Conservation (phyloP, 805 yeast species). For the Zygosaccharomyces siamensis region DNA sequence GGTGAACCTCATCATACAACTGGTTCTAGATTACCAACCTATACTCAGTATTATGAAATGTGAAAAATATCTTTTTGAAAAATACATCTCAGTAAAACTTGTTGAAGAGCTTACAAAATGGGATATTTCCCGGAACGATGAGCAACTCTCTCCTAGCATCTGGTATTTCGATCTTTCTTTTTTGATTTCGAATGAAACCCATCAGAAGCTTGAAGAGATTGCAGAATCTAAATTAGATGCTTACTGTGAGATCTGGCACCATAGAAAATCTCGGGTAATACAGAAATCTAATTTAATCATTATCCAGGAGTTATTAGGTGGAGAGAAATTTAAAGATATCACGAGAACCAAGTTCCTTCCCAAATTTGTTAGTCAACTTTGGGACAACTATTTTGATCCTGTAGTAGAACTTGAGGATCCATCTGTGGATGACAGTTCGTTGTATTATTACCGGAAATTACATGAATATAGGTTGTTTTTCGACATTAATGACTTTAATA, state of each 20-base stretch:
- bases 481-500: conserved; percentile 8
- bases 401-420: conserved; percentile 19
- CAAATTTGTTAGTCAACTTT: conserved; percentile 18
- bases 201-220: conserved; percentile 7
- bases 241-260: conserved; percentile 23
- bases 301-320: conserved; percentile 14
- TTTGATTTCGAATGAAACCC: conserved; percentile 7
- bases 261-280: conserved; percentile 10
- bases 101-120: conserved; percentile 35
- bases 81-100: conserved; percentile 39
- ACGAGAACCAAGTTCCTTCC: conserved; percentile 13
- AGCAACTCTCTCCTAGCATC: conserved; percentile 13
- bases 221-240: conserved; percentile 10
- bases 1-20: conserved; percentile 8
- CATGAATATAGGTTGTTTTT: conserved; percentile 14
- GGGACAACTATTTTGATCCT: conserved; percentile 27
- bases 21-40: conserved; percentile 20
- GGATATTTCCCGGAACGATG: conserved; percentile 20
- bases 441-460: conserved; percentile 13
- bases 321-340: conserved; percentile 10
- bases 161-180: conserved; percentile 21
- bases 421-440: conserved; percentile 12
- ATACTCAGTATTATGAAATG: conserved; percentile 20
- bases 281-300: conserved; percentile 11
- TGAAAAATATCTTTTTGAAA: conserved; percentile 27